Conservation (phyloP, 164 flowering plant species). For the Macadamia integrifolia region DNA sequence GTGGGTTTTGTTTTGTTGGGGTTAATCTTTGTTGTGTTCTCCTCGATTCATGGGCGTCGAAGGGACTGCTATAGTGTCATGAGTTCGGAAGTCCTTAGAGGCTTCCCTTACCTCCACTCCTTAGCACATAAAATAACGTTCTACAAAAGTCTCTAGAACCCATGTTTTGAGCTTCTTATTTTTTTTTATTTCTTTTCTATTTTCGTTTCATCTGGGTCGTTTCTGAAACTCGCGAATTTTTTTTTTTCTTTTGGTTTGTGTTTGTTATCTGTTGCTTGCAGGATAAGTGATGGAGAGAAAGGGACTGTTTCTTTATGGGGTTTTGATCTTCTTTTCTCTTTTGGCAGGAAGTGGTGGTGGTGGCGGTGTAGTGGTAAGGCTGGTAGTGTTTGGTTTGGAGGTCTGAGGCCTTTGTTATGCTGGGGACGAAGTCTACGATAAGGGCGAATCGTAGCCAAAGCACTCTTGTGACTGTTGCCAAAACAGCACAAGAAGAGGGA, state of each 20-base stretch:
- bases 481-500: conserved; percentile 55
- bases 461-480: conserved; percentile 51
- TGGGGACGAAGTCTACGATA: conserved; percentile 38
- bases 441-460: conserved; percentile 16
- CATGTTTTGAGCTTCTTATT: neutral
- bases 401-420: conserved; percentile 41
- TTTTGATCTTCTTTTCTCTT: conserved; percentile 12
- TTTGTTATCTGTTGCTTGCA: conserved; percentile 18
- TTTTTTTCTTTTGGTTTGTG: too few species aligned
- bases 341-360: too few species aligned
- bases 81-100: conserved; percentile 4
- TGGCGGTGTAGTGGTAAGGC: neutral
- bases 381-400: neutral
- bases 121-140: conserved; percentile 53
- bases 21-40: neutral
- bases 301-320: conserved; percentile 18
- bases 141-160: conserved; percentile 1
- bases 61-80: neutral
- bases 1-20: conserved; percentile 21
- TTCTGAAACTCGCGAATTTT: conserved; percentile 8
- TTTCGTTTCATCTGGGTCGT: conserved; percentile 1
- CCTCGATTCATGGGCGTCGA: neutral
- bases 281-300: conserved; percentile 26
- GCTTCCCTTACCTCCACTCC: conserved; percentile 8
- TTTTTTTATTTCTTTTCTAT: too few species aligned